Evolutionary conservation across 768 basidiomycete species (phyloP), one percentile per base, ranked within the genome.

Genomic region (Mrakia frigida): DNA sequence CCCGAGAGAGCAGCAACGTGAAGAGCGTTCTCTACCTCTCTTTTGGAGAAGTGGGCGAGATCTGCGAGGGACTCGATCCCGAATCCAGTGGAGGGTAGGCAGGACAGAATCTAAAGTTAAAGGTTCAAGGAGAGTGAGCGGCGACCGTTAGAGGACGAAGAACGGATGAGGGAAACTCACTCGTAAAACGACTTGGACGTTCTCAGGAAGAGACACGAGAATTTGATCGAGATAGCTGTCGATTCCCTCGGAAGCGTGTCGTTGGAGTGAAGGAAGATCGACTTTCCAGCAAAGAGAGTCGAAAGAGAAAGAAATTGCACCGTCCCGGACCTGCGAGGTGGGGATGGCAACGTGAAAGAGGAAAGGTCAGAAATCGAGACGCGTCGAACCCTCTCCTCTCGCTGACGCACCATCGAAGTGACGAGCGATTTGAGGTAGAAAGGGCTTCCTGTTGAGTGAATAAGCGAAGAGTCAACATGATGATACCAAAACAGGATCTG

Each of bases 101-200:
- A 77, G 33, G 76, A 16, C 5, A 77, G 65, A 18, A 70, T 68
- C 75, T 76, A n/a, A n/a, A 25, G n/a, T n/a, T n/a, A n/a, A n/a
- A n/a, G n/a, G n/a, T n/a, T n/a, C n/a, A n/a, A n/a, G n/a, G n/a
- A n/a, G n/a, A n/a, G n/a, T n/a, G n/a, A n/a, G n/a, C n/a, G n/a
- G n/a, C n/a, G n/a, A n/a, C n/a, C n/a, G n/a, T n/a, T n/a, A n/a
- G n/a, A n/a, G n/a, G n/a, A n/a, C n/a, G n/a, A n/a, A 53, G 4
- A 33, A 25, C 5, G 18, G 18, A 25, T 43, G 14, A 28, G 33
- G 6, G 28, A 0, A 9, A 71, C 70, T 46, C 7, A 76, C 75
- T 37, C 41, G 28, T 3, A 74, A 18, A 16, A 67, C n/a, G 13
- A 33, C 16, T 18, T 65, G 60, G 18, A 74, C 61, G 10, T 67